Evolutionary conservation across 2,329 filamentous ascomycete genomes (phyloP), one percentile per base, ranked within the genome.

Genomic region (Aspergillus sp.): DNA sequence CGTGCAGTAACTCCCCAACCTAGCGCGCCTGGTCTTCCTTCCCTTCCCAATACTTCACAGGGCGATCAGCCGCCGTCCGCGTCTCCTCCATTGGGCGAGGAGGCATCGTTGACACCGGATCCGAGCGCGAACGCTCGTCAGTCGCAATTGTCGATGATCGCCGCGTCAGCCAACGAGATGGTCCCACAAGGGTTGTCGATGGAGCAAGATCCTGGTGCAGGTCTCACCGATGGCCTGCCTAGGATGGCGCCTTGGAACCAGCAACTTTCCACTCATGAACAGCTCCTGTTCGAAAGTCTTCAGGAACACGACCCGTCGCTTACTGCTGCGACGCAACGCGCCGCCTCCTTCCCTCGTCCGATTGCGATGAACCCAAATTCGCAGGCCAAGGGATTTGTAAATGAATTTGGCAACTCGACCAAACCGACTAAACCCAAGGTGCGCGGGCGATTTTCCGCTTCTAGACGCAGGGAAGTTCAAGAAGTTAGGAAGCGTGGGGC

Each of bases 401-500:
- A 68, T 46, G 64, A 68, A 46, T 67, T 66, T 52, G 66, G 66
- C 4, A 64, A 67, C 41, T 60, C 63, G 8, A 65, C 62, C 32
- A 70, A 70, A 52, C 62, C 64, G 59, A 56, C 72, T 52, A 63
- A 78, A 52, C 61, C 59, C 19, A 69, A 79, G 52, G 72, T 75
- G 4, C 71, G 79, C 39, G 75, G 75, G 3, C 69, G 74, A n/a
- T 82, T 82, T 55, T 71, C 73, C 29, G 76, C 78, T 39, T 69
- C 71, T 26, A 67, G 79, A 48, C 73, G 79, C 32, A 75, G 78
- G 51, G 77, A 82, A 56, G 79, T 82, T 2, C 75, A 79, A 51
- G 73, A 78, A 50, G 75, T 81, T 32, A 72, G 79, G 27, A 81
- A 81, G 59, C 70, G 73, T 44, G 79, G 79, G 8, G 79, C 79